Percentiles rank a stretch among this genome's conserved stretches.
Conservation (phyloP, 495 filamentous ascomycete genomes). For the Talaromyces adpressus region DNA sequence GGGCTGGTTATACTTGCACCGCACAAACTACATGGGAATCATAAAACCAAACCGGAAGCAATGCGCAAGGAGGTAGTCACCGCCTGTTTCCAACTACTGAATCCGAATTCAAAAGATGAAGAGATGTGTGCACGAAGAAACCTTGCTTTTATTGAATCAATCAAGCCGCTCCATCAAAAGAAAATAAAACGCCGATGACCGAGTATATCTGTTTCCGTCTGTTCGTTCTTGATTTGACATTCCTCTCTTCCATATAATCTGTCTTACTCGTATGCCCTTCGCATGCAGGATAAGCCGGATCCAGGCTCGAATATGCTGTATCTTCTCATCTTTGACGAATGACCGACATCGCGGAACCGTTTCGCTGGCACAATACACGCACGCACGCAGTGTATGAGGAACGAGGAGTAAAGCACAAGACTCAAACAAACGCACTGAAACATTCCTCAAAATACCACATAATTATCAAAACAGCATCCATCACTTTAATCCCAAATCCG, state of each 20-base stretch:
- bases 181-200: not conserved
- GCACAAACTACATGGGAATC: not conserved
- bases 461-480: not conserved
- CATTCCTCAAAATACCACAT: not conserved
- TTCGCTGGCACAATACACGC: not conserved
- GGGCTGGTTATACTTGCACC: not conserved
- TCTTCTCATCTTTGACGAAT: not conserved
- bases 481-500: conserved; percentile 40
- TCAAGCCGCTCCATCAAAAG: not conserved
- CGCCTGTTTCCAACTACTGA: not conserved
- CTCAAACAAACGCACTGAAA: not conserved
- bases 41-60: not conserved
- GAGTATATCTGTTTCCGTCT: not conserved
- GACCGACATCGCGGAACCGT: not conserved
- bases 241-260: not conserved
- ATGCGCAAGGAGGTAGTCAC: not conserved
- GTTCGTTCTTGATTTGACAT: not conserved
- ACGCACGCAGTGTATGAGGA: too few relatives aligned
- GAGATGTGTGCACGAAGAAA: not conserved
- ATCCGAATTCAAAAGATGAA: not conserved
- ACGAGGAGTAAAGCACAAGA: not conserved
- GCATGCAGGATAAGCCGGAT: not conserved
- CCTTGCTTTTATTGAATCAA: not conserved
- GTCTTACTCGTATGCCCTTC: not conserved
- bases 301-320: not conserved